These are phyloP conservation scores for Geotrichum europaeum DNA, from an alignment of 1,139 yeast genomes.

Conservation along the genomic window DNA sequence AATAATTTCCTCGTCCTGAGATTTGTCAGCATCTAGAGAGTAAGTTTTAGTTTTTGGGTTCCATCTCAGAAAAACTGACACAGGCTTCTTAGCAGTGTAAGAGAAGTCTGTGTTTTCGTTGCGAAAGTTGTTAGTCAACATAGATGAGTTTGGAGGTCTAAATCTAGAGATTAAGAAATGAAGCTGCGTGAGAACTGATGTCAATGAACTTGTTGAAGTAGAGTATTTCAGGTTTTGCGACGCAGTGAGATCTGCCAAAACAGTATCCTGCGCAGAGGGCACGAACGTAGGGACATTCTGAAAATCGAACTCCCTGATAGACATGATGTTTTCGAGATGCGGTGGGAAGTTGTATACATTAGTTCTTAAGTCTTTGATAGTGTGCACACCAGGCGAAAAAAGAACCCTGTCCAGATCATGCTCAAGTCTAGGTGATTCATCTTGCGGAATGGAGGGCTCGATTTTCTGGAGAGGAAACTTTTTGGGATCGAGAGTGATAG, in stretches of 20 bases:
- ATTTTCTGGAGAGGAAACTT: conserved; percentile 7
- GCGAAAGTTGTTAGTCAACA: conserved; percentile 43
- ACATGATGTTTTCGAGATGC: conserved; percentile 53
- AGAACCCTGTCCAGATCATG: conserved; percentile 64
- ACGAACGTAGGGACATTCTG: conserved; percentile 51
- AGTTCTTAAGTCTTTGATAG: conserved; percentile 69
- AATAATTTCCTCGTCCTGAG: conserved; percentile 61
- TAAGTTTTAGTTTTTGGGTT: conserved; percentile 39
- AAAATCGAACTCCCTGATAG: conserved; percentile 65
- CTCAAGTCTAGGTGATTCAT: conserved; percentile 44
- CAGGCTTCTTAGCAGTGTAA: conserved; percentile 39
- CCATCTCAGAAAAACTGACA: conserved; percentile 40
- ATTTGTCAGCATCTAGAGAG: conserved; percentile 67
- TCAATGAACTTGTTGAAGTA: conserved; percentile 87
- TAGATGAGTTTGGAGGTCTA: conserved; percentile 43
- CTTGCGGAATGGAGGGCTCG: conserved; percentile 20
- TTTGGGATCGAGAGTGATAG: conserved; percentile 1
- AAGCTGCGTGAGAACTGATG: conserved; percentile 64
- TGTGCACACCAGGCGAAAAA: conserved; percentile 81
- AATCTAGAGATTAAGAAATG: conserved; percentile 63
- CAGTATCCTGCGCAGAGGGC: conserved; percentile 61
- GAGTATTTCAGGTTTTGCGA: conserved; percentile 44
- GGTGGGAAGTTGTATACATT: conserved; percentile 66
- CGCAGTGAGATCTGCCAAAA: conserved; percentile 46
- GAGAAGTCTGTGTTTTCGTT: conserved; percentile 30